Base-by-base conservation (phyloP, 768 basidiomycete species). In the Lactarius sp. region DNA sequence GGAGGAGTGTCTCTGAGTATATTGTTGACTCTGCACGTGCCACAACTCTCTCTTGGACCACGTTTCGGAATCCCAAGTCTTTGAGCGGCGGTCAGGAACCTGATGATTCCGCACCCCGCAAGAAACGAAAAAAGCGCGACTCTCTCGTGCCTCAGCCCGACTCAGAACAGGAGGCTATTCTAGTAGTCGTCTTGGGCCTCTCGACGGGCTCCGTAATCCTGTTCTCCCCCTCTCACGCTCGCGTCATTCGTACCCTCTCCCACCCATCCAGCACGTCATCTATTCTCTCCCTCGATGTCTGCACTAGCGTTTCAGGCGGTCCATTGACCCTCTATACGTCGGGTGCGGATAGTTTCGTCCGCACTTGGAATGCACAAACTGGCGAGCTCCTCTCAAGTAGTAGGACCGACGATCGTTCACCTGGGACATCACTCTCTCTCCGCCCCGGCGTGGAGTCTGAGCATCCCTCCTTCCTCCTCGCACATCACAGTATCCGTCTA, bases 201-300 rank as follows among this genome's bases (percentile, higher is more conserved):
- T 81, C 84, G 6, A 78, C 85, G 69, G 87, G 87, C 27, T 73
- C 79, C n/a, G 68, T 86, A 16, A 66, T 79, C 4, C 75, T 87
- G 61, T 88, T 86, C 72, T 87, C 87, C 14, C 84, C 85, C 0
- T 77, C 77, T 1, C 84, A 85, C 70, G 83, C 80, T 53, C 78
- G 81, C 59, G 73, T 86, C 46, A 61, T 86, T 22, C 78, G 79
- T 41, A 84, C 81, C 0, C 72, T 88, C 52, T 80, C 82, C 8
- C 81, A 85, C 66, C 74, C 84, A 10, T 77, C 81, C 10, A 84
- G 81, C 69, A 78, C 79, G 6, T 74, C 84, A 56, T 71, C 83
- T 37, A 77, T 88, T 54, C 71, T 85, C 36, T 78, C 84, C 44
- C 71, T 85, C 12, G 76, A 78, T 46, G 68, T 73, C 27, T 73